A percentile compares a stretch with the other conserved stretches of the same genome.
phyloP scores from a whole-genome alignment of 2,329 filamentous ascomycete genomes.

The Purpureocillium lavendulum region DNA sequence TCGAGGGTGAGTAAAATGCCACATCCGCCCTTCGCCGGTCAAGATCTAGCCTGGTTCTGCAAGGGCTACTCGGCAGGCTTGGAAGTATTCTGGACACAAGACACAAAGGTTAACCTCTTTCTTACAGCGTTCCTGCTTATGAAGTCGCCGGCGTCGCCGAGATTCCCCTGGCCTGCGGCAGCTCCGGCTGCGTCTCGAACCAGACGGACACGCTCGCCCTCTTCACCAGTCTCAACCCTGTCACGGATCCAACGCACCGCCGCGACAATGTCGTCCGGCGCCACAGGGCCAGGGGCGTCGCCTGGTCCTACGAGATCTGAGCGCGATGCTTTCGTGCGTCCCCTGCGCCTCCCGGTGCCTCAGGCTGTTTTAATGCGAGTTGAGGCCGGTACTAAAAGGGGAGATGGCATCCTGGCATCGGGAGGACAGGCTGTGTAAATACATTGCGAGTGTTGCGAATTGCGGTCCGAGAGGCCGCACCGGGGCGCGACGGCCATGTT shows the following conservation, averaged over 20 bases:
- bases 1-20: constrained; percentile 22
- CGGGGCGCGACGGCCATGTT: too few relatives aligned
- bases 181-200: not conserved
- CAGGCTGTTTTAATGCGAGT: constrained; percentile 3
- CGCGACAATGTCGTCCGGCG: not conserved
- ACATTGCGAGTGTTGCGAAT: too few relatives aligned
- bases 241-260: not conserved
- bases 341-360: not conserved
- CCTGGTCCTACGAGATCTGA: constrained; percentile 3
- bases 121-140: constrained; percentile 7
- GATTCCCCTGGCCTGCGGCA: constrained; percentile 9
- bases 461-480: too few relatives aligned
- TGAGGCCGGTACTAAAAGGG: not conserved
- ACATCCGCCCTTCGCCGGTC: too few relatives aligned
- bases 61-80: not conserved
- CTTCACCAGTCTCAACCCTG: constrained; percentile 4
- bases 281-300: constrained; percentile 1
- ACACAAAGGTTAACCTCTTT: too few relatives aligned
- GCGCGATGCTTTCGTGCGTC: too few relatives aligned
- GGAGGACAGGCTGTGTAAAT: too few relatives aligned
- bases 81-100: not conserved
- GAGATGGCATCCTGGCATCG: too few relatives aligned
- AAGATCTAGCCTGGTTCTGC: too few relatives aligned
- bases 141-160: constrained; percentile 20
- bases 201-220: not conserved